These are phyloP conservation scores for Vigna nakashimae DNA, from an alignment of 306 rosid species.

Conservation along the genomic window DNA sequence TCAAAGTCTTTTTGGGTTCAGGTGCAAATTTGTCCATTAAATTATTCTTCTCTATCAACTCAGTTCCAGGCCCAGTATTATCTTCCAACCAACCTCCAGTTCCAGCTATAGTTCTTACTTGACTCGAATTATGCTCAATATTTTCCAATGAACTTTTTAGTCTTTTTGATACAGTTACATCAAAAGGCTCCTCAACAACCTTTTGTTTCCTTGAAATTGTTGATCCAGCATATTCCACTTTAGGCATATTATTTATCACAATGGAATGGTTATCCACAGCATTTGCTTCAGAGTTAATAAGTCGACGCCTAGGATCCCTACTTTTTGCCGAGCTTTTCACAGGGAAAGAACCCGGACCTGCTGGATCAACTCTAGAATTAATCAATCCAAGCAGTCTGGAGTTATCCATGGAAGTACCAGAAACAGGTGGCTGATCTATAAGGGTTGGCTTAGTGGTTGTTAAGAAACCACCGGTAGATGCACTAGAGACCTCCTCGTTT, in stretches of 20 bases:
- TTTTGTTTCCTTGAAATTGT: slow-evolving; percentile 74
- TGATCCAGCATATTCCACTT: slow-evolving; percentile 57
- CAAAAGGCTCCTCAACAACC: slow-evolving; percentile 62
- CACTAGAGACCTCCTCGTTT: slow-evolving; percentile 79
- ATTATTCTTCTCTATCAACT: slow-evolving; percentile 57
- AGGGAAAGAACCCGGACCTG: slow-evolving; percentile 50
- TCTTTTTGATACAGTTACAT: slow-evolving; percentile 66
- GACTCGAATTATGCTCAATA: slow-evolving; percentile 48
- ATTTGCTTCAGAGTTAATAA: slow-evolving; percentile 66
- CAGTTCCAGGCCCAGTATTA: slow-evolving; percentile 49
- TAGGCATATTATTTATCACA: slow-evolving; percentile 56
- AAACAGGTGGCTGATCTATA: slow-evolving; percentile 53
- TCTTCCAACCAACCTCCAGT: slow-evolving; percentile 87
- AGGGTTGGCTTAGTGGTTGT: slow-evolving; percentile 46
- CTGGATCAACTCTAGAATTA: slow-evolving; percentile 52
- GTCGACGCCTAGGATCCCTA: slow-evolving; percentile 96
- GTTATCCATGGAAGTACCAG: slow-evolving; percentile 50
- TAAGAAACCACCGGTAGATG: slow-evolving; percentile 45
- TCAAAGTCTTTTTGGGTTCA: slow-evolving; percentile 52
- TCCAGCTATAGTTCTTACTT: slow-evolving; percentile 52
- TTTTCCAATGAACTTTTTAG: slow-evolving; percentile 62
- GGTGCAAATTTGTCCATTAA: slow-evolving; percentile 51
- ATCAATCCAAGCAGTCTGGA: slow-evolving; percentile 52
- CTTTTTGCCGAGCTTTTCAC: slow-evolving; percentile 69
- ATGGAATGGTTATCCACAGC: slow-evolving; percentile 60